phyloP scores from a whole-genome alignment of 768 basidiomycete species.

The Hebeloma cylindrosporum region DNA sequence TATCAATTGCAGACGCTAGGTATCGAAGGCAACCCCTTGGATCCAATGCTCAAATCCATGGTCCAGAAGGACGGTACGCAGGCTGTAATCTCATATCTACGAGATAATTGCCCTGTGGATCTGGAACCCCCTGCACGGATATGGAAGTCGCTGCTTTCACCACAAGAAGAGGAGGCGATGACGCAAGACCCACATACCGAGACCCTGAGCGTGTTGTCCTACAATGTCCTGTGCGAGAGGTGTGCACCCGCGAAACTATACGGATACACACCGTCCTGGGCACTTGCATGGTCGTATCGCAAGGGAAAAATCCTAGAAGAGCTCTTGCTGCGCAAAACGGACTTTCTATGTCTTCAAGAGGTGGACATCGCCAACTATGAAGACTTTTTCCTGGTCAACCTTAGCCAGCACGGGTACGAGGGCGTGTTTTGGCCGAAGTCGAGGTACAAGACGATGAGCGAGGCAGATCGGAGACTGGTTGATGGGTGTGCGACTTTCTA shows the following conservation, averaged over 20 bases:
- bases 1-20: conserved; percentile 93
- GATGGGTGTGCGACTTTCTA: conserved; percentile 98
- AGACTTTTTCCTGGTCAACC: conserved; percentile 79
- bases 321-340: conserved; percentile 75
- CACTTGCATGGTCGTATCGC: conserved; percentile 92
- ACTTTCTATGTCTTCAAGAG: conserved; percentile 95
- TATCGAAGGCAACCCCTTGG: conserved; percentile 95
- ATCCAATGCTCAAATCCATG: conserved; percentile 69
- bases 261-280: conserved; percentile 97
- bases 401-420: conserved; percentile 79
- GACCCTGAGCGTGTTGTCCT: conserved; percentile 78
- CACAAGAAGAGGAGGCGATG: conserved; percentile 58
- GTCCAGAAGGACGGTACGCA: conserved; percentile 95
- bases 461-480: conserved; percentile 80
- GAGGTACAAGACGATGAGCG: conserved; percentile 89
- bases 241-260: conserved; percentile 88
- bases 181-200: conserved; percentile 68
- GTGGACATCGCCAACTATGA: conserved; percentile 92
- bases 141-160: conserved; percentile 67
- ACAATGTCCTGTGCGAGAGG: conserved; percentile 93
- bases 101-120: conserved; percentile 88
- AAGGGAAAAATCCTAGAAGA: conserved; percentile 87
- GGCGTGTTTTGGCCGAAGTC: conserved; percentile 92
- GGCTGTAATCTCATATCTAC: conserved; percentile 85
- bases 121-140: conserved; percentile 75